Percentiles rank a stretch among this genome's conserved stretches.
phyloP scores from a whole-genome alignment of 1,284 basidiomycete genomes.

The Fomitopsis betulina region DNA sequence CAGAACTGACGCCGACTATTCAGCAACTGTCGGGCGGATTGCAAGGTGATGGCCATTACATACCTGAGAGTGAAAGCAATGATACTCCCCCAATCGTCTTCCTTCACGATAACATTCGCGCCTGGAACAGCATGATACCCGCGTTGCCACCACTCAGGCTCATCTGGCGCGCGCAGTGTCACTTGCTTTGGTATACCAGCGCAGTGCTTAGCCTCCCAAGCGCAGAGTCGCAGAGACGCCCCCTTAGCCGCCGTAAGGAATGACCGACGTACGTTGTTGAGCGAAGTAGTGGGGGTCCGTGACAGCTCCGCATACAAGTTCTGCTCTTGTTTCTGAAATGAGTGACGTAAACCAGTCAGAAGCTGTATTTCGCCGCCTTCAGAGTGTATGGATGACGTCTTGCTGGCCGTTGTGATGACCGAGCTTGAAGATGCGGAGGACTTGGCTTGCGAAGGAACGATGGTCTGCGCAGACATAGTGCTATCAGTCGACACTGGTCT shows the following conservation, averaged over 20 bases:
- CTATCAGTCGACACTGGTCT: constrained; percentile 1
- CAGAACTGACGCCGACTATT: constrained; percentile 36
- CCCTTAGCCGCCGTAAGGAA: constrained; percentile 49
- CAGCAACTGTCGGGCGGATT: neutral
- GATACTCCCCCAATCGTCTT: constrained; percentile 72
- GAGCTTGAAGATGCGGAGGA: constrained; percentile 1
- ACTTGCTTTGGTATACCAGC: constrained; percentile 16
- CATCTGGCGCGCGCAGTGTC: constrained; percentile 28
- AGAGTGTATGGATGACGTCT: constrained; percentile 8
- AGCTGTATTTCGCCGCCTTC: constrained; percentile 33
- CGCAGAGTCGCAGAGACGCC: constrained; percentile 45
- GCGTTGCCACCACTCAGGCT: constrained; percentile 62
- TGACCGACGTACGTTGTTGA: constrained; percentile 62
- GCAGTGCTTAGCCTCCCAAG: constrained; percentile 63
- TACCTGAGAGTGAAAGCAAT: constrained; percentile 71
- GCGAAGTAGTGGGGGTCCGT: constrained; percentile 35
- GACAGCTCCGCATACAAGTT: constrained; percentile 49
- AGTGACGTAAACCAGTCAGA: constrained; percentile 46
- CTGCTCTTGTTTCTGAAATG: constrained; percentile 57
- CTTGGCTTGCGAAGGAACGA: constrained; percentile 11
- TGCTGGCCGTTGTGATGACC: constrained; percentile 8
- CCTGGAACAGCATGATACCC: constrained; percentile 63
- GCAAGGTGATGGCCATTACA: neutral
- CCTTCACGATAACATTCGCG: constrained; percentile 60
- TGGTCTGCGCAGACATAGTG: neutral